Base-by-base conservation (phyloP, 768 basidiomycete genomes). In the Hericium coralloides region DNA sequence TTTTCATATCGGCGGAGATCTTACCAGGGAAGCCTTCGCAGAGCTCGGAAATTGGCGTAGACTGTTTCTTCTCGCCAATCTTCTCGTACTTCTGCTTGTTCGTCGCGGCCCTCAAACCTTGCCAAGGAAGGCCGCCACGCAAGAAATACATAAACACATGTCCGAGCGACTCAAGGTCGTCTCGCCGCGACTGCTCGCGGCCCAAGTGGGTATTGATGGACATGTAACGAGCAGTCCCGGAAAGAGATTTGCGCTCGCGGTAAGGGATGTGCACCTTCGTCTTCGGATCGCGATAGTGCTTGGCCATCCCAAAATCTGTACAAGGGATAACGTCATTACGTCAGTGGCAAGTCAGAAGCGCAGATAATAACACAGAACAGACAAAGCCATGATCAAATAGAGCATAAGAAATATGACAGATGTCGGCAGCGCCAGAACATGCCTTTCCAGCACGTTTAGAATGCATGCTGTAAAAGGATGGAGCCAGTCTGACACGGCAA, bases 41-140 rank as follows among this genome's bases (percentile, higher is more conserved):
- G 37, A 99, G 75, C 69, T 99, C 95, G 23, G 82, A 76, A 64
- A 99, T 98, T 7, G 83, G 78, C 15, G 95, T 97, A 8, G 82
- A 88, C 72, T 98, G 95, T 74, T 93, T 99, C 81, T 98, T 98
- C 76, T 97, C 97, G 50, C 95, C 97, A 63, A 99, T 99, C 77
- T 98, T 98, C 74, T 99, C 97, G 69, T 99, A 99, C 75, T 98
- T 98, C 71, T 98, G 95, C 75, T 98, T 98, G 79, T 99, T 98
- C 1, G 95, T 99, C 9, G 94, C 94, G 20, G 95, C 97, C 67
- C 95, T 85, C 60, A 99, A 77, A 49, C 95, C 95, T 70, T 99
- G 95, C 95, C 95, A 99, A 25, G 95, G 95, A 56, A 99, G 79
- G 18, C 94, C 93, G 23, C 95, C 95, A 4, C 95, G 82, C 64